Percentiles rank a stretch among this genome's conserved stretches.
Conservation (phyloP, 2,329 filamentous ascomycete species). For the Exserohilum turcica region DNA sequence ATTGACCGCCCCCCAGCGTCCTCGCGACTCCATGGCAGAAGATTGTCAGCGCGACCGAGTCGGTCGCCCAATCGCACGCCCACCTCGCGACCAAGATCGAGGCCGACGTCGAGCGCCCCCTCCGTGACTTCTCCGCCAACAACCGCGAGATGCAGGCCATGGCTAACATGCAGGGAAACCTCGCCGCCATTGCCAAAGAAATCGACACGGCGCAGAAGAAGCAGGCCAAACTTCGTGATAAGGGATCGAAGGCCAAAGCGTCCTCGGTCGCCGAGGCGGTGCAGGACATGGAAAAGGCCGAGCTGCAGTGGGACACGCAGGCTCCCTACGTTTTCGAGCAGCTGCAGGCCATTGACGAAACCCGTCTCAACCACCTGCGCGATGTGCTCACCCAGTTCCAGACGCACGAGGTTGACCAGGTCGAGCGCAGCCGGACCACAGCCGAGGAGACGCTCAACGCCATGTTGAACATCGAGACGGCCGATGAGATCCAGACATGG, state of each 20-base stretch:
- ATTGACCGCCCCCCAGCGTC: slow-evolving; percentile 63
- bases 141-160: slow-evolving; percentile 81
- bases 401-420: slow-evolving; percentile 87
- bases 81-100: slow-evolving; percentile 81
- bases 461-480: slow-evolving; percentile 83
- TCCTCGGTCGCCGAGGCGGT: slow-evolving; percentile 78
- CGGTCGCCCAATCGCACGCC: slow-evolving; percentile 82
- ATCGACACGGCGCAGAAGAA: slow-evolving; percentile 84
- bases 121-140: slow-evolving; percentile 74
- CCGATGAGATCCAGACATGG: slow-evolving; percentile 83
- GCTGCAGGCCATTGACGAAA: slow-evolving; percentile 88
- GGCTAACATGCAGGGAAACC: slow-evolving; percentile 78
- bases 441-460: slow-evolving; percentile 81
- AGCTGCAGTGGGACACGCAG: slow-evolving; percentile 88
- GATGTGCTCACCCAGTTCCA: slow-evolving; percentile 91
- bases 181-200: slow-evolving; percentile 79
- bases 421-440: slow-evolving; percentile 74
- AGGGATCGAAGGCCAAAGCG: slow-evolving; percentile 75
- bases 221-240: slow-evolving; percentile 80
- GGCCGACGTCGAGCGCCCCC: slow-evolving; percentile 81
- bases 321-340: slow-evolving; percentile 94
- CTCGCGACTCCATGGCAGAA: slow-evolving; percentile 91
- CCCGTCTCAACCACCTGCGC: slow-evolving; percentile 83
- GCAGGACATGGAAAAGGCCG: slow-evolving; percentile 75
- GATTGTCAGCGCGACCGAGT: slow-evolving; percentile 78